Base-by-base conservation (phyloP, 257 asterid species). In the Eucommia ulmoides region DNA sequence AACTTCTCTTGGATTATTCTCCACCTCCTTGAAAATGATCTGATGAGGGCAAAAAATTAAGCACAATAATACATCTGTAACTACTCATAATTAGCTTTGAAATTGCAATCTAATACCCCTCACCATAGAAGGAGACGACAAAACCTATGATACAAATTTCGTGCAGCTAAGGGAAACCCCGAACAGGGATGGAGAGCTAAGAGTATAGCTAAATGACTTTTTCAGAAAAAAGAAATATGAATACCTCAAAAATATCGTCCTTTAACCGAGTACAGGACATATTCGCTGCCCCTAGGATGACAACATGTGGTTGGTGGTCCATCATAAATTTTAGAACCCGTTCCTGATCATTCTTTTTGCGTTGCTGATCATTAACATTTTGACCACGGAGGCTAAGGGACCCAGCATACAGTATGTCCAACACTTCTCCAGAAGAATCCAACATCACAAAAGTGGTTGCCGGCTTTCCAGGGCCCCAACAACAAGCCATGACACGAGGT, bases 391-490 rank as follows among this genome's bases (percentile, higher is more conserved):
- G 86, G 64, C 71, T 85, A 52, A 89, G 77, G 49, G 88, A 80
- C 53, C 88, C 88, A 19, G 96, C 93, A 61, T 76, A 78, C 63
- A 89, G 66, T 23, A 89, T 78, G 69, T 85, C 98, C 62, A 80
- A 49, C 59, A 89, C 88, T 69, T 85, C 98, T 55, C 96, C 98
- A 50, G 94, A 74, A 45, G 98, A 76, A 77, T 89, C 96, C 83
- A 89, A 50, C 98, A 89, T 89, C 53, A 76, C 98, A 64, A 89
- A 85, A 52, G 96, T 89, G 23, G 96, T 89, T 24, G 96, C 81
- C 19, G 96, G 98, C 69, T 85, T 85, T 50, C 98, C 96, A 25
- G 93, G 94, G 44, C 98, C 98, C 98, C 98, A 85, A 68, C 98
- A 89, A 75, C 98, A 85, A 59, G 96, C 98, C 93, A 89, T 74